These are phyloP conservation scores for Balansia obtecta DNA, from an alignment of 2,329 filamentous ascomycete genomes.

Conservation along the genomic window DNA sequence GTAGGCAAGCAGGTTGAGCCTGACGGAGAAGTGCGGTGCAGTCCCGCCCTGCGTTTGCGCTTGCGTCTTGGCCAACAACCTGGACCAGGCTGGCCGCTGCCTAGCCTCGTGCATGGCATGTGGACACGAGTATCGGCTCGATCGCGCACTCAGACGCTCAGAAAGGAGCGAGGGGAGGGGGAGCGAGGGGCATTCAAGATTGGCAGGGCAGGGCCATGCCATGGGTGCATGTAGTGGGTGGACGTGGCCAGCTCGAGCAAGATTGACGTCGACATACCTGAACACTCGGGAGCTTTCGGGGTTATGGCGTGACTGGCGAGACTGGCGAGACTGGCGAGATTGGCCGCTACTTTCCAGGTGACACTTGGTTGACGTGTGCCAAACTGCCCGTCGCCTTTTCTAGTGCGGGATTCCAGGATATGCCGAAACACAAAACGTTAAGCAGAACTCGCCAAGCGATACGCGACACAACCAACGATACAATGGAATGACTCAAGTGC, in stretches of 20 bases:
- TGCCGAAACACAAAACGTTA: constrained; percentile 1
- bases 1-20: no score
- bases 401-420: neutral
- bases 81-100: neutral
- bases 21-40: no score
- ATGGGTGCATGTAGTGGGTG: neutral
- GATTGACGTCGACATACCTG: no score
- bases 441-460: constrained; percentile 2
- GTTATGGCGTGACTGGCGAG: no score
- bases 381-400: neutral
- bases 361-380: neutral
- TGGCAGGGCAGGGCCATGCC: neutral
- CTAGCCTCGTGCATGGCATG: neutral
- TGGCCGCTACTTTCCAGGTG: neutral
- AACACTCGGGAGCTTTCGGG: no score
- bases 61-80: no score
- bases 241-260: neutral
- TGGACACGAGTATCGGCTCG: neutral
- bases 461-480: neutral
- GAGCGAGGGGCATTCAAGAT: neutral
- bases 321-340: no score
- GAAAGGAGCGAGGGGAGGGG: no score
- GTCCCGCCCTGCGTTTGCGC: no score
- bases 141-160: no score
- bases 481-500: neutral